Conservation (phyloP, 495 filamentous ascomycete species). For the Staphylotrichum tortipilum region DNA sequence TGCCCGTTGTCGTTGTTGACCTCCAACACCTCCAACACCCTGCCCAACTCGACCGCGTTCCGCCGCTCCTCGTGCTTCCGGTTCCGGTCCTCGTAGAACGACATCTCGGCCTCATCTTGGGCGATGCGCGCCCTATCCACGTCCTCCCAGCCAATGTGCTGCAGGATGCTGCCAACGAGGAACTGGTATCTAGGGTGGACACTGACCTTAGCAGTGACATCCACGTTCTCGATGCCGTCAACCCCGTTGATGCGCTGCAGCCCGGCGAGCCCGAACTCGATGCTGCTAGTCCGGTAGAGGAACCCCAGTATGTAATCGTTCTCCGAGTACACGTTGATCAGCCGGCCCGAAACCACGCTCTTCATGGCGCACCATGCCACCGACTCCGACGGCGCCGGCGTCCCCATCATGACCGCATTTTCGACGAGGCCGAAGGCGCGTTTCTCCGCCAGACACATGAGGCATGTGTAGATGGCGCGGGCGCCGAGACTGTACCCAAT, state of each 20-base stretch:
- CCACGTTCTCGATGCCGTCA: slow-evolving; percentile 48
- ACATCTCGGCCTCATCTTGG: slow-evolving; percentile 30
- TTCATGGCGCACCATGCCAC: slow-evolving; percentile 46
- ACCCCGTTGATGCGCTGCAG: slow-evolving; percentile 46
- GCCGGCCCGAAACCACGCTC: slow-evolving; percentile 45
- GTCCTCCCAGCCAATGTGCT: slow-evolving; percentile 49
- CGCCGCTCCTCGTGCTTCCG: slow-evolving; percentile 23
- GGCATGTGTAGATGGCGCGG: slow-evolving; percentile 74
- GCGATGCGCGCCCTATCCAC: slow-evolving; percentile 37
- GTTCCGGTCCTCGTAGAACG: slow-evolving; percentile 15
- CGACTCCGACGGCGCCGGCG: slow-evolving; percentile 58
- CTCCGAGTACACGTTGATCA: slow-evolving; percentile 53
- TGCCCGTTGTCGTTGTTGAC: slow-evolving; percentile 17
- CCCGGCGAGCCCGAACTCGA: slow-evolving; percentile 50
- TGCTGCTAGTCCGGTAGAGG: slow-evolving; percentile 45
- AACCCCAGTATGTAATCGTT: slow-evolving; percentile 55
- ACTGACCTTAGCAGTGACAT: slow-evolving; percentile 45
- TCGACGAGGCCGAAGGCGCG: slow-evolving; percentile 82
- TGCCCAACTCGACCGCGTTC: slow-evolving; percentile 9
- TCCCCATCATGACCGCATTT: slow-evolving; percentile 73
- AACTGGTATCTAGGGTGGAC: slow-evolving; percentile 49
- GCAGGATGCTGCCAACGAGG: slow-evolving; percentile 45
- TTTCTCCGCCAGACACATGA: slow-evolving; percentile 65
- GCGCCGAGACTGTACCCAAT: slow-evolving; percentile 90
- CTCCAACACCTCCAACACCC: background rate